These are phyloP conservation scores for Stemphylium lycopersici DNA, from an alignment of 2,329 filamentous ascomycete genomes.

Conservation along the genomic window DNA sequence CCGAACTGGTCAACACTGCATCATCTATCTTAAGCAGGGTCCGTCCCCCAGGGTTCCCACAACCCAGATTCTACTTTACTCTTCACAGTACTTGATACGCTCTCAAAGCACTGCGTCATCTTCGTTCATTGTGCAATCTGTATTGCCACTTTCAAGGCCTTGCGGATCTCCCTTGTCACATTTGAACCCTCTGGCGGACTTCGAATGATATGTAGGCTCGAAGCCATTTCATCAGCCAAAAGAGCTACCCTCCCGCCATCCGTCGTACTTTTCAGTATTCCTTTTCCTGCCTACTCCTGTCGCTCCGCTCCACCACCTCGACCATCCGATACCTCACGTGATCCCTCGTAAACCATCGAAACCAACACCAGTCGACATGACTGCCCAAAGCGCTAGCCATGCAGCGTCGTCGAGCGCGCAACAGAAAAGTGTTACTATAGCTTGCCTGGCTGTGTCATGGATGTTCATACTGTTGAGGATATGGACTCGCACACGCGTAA, in stretches of 20 bases:
- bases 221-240: no score
- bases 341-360: not conserved
- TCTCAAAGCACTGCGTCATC: no score
- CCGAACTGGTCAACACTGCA: not conserved
- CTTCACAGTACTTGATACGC: not conserved
- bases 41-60: not conserved
- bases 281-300: no score
- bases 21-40: not conserved
- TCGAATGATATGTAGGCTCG: no score
- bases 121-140: no score
- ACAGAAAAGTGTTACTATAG: slow-evolving; percentile 36
- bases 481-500: slow-evolving; percentile 49
- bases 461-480: slow-evolving; percentile 47
- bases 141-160: no score
- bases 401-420: slow-evolving; percentile 29
- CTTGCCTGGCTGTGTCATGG: slow-evolving; percentile 48
- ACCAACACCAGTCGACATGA: slow-evolving; percentile 32
- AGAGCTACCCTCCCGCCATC: no score
- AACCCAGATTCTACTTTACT: not conserved
- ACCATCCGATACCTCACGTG: no score
- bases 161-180: no score
- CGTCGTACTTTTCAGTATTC: no score
- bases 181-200: no score
- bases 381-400: slow-evolving; percentile 19
- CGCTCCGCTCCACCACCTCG: no score